Percentiles rank a stretch among this genome's conserved stretches.
These are phyloP conservation scores for Alternaria sp. DNA, from an alignment of 2,329 filamentous ascomycete species.

Conservation along the genomic window DNA sequence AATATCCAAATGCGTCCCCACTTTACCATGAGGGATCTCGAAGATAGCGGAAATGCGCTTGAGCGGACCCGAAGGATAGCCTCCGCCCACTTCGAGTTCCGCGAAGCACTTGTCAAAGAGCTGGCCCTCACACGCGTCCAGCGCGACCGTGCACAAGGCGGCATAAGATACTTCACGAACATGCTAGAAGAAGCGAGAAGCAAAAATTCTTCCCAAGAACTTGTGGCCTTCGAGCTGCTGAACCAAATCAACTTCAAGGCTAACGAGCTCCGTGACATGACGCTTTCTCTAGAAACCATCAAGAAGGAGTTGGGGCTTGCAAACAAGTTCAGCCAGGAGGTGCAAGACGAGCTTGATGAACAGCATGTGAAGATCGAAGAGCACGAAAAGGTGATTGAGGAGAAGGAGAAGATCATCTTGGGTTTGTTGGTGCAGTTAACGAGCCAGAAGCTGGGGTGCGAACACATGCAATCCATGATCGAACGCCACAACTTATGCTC, in stretches of 20 bases:
- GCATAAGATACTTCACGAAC: not conserved
- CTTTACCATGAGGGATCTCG: not conserved
- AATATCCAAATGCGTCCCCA: not conserved
- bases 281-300: not conserved
- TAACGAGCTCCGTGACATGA: conserved; percentile 14
- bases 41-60: not conserved
- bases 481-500: not conserved
- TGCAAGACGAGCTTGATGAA: conserved; percentile 6
- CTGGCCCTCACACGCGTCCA: not conserved
- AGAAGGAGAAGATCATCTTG: not conserved
- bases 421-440: not conserved
- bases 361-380: conserved; percentile 1
- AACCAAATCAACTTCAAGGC: conserved; percentile 12
- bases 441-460: not conserved
- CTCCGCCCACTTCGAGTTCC: not conserved
- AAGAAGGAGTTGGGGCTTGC: not conserved
- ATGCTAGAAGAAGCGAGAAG: not conserved
- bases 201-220: not conserved
- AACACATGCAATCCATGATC: not conserved
- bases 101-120: not conserved
- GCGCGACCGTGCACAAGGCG: not conserved
- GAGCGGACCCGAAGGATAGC: not conserved
- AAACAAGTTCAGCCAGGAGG: not conserved
- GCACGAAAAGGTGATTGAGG: not conserved
- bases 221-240: conserved; percentile 7